Evolutionary conservation across 108 stramenopile species (phyloP).

Genomic region (Fistulifera solaris): DNA sequence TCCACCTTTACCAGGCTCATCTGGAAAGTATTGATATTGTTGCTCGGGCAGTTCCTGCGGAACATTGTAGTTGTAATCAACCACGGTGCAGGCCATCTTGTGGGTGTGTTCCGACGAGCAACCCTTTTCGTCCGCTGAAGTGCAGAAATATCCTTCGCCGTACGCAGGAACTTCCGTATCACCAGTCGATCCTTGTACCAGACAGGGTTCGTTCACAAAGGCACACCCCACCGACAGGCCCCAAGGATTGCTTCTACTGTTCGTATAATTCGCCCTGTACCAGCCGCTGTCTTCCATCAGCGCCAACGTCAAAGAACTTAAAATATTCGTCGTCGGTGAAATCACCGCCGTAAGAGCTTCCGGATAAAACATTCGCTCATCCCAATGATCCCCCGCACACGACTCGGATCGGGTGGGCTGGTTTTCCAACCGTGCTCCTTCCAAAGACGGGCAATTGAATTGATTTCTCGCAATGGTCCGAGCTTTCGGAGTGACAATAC

Average conservation of each 20-base stretch:
- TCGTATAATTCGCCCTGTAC: slow-evolving; percentile 68
- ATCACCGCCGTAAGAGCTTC: slow-evolving; percentile 61
- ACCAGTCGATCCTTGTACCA: slow-evolving; percentile 30
- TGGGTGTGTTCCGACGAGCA: slow-evolving; percentile 61
- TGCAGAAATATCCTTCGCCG: slow-evolving; percentile 63
- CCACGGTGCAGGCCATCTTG: slow-evolving; percentile 75
- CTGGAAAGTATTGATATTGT: slow-evolving; percentile 62
- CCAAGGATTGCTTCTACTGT: slow-evolving; percentile 33
- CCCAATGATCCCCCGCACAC: slow-evolving; percentile 83
- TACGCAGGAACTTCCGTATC: slow-evolving; percentile 41
- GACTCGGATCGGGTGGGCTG: slow-evolving; percentile 67
- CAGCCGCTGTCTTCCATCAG: slow-evolving; percentile 79
- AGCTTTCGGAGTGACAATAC: slow-evolving; percentile 73
- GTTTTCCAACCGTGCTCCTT: slow-evolving; percentile 70
- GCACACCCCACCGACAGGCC: slow-evolving; percentile 75
- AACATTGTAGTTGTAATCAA: slow-evolving; percentile 52
- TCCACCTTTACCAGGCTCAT: slow-evolving; percentile 48
- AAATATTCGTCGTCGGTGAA: slow-evolving; percentile 59
- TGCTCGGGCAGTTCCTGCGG: slow-evolving; percentile 33
- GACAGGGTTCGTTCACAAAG: slow-evolving; percentile 57
- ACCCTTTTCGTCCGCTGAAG: slow-evolving; percentile 35
- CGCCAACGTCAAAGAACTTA: slow-evolving; percentile 65
- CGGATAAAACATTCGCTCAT: slow-evolving; percentile 68
- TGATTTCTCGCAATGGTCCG: slow-evolving; percentile 71
- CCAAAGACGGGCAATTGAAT: slow-evolving; percentile 69